Evolutionary conservation across 2,329 filamentous ascomycete genomes (phyloP).

Genomic region (Atkinsonella texensis): DNA sequence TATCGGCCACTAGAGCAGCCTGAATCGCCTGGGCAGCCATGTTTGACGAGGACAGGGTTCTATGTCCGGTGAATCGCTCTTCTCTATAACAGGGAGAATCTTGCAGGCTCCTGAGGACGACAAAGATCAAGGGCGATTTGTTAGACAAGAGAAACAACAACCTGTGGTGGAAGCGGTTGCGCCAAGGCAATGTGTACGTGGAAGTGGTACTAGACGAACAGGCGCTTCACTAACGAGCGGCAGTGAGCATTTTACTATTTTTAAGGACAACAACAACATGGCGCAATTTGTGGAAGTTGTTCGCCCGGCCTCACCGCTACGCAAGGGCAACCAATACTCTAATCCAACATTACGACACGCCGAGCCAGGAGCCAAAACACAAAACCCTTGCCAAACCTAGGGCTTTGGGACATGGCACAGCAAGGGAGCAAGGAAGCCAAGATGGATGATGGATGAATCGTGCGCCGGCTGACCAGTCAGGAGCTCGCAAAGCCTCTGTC

Average conservation of each 20-base stretch:
- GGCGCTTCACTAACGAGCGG: neutral
- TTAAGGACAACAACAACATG: neutral
- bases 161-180: neutral
- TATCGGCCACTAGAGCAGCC: conserved; percentile 12
- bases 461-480: conserved; percentile 7
- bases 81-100: neutral
- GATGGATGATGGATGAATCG: neutral
- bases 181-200: neutral
- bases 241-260: neutral
- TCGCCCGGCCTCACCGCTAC: conserved; percentile 2
- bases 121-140: neutral
- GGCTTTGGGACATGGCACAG: neutral
- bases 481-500: neutral
- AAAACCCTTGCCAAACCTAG: neutral
- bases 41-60: conserved; percentile 1
- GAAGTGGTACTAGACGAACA: neutral
- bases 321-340: neutral
- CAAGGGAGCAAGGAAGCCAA: neutral
- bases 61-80: neutral
- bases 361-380: neutral
- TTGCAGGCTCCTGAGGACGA: neutral
- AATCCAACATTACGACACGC: neutral
- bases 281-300: neutral
- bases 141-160: neutral
- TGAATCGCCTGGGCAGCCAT: conserved; percentile 19